Evolutionary conservation across 2,329 filamentous ascomycete genomes (phyloP).

Genomic region (Ceratocystis colombiana): DNA sequence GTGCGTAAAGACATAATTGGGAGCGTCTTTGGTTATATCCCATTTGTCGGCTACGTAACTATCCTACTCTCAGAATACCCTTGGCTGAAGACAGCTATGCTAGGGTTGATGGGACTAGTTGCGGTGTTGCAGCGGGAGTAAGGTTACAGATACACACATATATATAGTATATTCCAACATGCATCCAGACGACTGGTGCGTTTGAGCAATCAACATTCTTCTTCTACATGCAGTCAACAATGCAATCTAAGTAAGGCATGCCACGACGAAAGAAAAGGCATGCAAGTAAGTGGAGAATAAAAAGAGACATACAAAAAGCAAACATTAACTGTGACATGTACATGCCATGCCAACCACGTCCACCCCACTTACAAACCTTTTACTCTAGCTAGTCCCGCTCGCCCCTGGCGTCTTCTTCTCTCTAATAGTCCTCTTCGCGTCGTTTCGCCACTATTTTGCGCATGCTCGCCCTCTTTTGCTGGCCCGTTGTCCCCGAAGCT

Average conservation of each 20-base stretch:
- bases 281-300: neutral
- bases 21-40: slow-evolving; percentile 82
- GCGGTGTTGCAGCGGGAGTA: slow-evolving; percentile 88
- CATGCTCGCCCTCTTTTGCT: slow-evolving; percentile 15
- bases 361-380: neutral
- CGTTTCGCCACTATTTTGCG: slow-evolving; percentile 17
- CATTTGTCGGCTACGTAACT: slow-evolving; percentile 92
- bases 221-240: neutral
- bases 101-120: slow-evolving; percentile 89
- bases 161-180: neutral
- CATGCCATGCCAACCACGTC: neutral
- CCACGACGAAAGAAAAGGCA: neutral
- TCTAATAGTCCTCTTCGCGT: slow-evolving; percentile 16
- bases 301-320: neutral
- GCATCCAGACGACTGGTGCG: neutral
- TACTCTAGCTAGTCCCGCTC: neutral
- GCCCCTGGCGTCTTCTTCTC: neutral
- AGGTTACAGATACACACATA: neutral
- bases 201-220: neutral
- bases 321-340: neutral
- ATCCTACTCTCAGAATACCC: slow-evolving; percentile 92
- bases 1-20: slow-evolving; percentile 85
- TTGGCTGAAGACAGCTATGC: slow-evolving; percentile 90
- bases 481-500: neutral
- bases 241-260: neutral